phyloP scores from a whole-genome alignment of 768 basidiomycete species.

The Lyophyllum decastes region DNA sequence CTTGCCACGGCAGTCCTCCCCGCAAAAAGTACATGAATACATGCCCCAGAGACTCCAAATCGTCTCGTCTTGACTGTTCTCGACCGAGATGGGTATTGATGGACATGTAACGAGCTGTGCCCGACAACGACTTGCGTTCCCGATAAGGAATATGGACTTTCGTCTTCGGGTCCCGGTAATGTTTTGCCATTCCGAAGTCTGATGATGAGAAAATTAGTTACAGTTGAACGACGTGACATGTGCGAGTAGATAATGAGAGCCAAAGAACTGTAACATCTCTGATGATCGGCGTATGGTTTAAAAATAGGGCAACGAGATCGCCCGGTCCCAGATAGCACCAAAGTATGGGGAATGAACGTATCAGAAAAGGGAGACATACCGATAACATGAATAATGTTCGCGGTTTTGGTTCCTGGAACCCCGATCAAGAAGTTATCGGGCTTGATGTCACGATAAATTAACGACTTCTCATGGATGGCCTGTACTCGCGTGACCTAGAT shows the following conservation, averaged over 20 bases:
- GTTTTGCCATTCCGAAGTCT: conserved; percentile 99
- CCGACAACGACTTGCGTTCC: conserved; percentile 94
- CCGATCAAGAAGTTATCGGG: conserved; percentile 99
- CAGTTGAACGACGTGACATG: background rate
- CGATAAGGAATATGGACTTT: conserved; percentile 99
- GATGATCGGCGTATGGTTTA: background rate
- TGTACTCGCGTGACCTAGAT: conserved; percentile 91
- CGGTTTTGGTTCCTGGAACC: conserved; percentile 86
- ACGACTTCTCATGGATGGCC: conserved; percentile 96
- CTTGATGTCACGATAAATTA: conserved; percentile 99
- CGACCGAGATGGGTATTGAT: conserved; percentile 99
- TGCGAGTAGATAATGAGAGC: background rate
- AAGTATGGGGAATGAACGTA: conserved; percentile 5
- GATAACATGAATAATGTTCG: conserved; percentile 86
- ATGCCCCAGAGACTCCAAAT: conserved; percentile 95
- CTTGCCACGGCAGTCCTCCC: conserved; percentile 97
- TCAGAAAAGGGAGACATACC: conserved; percentile 47
- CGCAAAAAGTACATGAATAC: conserved; percentile 99
- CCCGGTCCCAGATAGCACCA: background rate
- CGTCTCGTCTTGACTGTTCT: conserved; percentile 93
- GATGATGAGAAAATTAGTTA: conserved; percentile 5
- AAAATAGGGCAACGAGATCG: background rate
- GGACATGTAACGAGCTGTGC: conserved; percentile 98
- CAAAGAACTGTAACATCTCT: background rate
- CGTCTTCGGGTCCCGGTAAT: conserved; percentile 97